These are phyloP conservation scores for Curvularia eragrostidis DNA, from an alignment of 2,329 filamentous ascomycete species.

Conservation along the genomic window DNA sequence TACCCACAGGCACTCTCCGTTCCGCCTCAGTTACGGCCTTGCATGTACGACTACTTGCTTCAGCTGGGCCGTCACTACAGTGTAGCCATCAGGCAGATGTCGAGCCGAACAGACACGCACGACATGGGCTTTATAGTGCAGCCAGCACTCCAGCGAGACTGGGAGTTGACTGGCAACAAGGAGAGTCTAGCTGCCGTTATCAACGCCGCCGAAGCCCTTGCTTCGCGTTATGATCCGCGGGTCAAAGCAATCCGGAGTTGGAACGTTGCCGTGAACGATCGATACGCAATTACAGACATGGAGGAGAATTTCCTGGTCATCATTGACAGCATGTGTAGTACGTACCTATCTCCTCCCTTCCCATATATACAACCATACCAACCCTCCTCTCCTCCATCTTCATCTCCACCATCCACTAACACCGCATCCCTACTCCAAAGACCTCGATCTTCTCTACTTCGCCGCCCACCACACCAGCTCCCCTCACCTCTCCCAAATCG, in stretches of 20 bases:
- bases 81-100: slow-evolving; percentile 44
- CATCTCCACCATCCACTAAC: not conserved
- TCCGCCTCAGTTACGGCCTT: slow-evolving; percentile 24
- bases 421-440: slow-evolving; percentile 1
- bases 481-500: slow-evolving; percentile 43
- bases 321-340: slow-evolving; percentile 54
- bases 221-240: slow-evolving; percentile 51
- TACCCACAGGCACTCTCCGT: slow-evolving; percentile 37
- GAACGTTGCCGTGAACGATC: slow-evolving; percentile 52
- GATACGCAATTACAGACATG: slow-evolving; percentile 48
- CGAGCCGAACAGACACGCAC: slow-evolving; percentile 58
- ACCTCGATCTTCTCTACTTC: slow-evolving; percentile 51
- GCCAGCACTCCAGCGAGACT: slow-evolving; percentile 57
- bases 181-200: slow-evolving; percentile 53
- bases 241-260: slow-evolving; percentile 59
- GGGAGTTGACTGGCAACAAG: slow-evolving; percentile 54
- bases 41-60: slow-evolving; percentile 34
- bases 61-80: slow-evolving; percentile 41
- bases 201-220: slow-evolving; percentile 55
- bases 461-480: slow-evolving; percentile 42
- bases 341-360: not conserved
- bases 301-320: slow-evolving; percentile 51
- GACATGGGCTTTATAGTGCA: slow-evolving; percentile 63
- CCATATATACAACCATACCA: not conserved
- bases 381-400: not conserved